Evolutionary conservation across 106 monocot species (phyloP).

Genomic region (Gastrodia elata): DNA sequence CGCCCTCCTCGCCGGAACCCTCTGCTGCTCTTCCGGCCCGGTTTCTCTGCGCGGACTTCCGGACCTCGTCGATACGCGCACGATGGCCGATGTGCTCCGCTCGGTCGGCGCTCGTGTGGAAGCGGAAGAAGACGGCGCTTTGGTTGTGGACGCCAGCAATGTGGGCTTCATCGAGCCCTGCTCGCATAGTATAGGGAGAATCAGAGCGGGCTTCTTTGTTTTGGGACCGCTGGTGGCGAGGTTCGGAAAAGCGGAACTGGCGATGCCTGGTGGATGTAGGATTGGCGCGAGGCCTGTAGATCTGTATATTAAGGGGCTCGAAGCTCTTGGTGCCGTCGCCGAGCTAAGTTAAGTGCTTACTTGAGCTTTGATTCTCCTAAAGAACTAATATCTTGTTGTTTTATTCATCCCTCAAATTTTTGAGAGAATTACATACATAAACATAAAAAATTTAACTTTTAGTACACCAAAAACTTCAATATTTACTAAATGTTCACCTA

Average conservation of each 20-base stretch:
- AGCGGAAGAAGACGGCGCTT: conserved; percentile 7
- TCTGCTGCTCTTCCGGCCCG: conserved; percentile 35
- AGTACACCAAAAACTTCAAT: no score
- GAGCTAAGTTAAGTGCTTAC: conserved; percentile 22
- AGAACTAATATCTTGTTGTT: not conserved
- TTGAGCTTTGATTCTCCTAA: not conserved
- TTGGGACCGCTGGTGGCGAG: conserved; percentile 40
- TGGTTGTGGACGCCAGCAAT: conserved; percentile 22
- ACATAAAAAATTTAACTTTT: no score
- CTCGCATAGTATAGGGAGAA: conserved; percentile 21
- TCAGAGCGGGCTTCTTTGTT: conserved; percentile 43
- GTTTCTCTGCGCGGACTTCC: conserved; percentile 29
- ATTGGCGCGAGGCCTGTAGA: conserved; percentile 44
- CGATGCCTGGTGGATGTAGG: conserved; percentile 32
- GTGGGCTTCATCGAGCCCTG: conserved; percentile 20
- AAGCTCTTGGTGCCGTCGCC: conserved; percentile 27
- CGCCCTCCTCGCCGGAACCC: conserved; percentile 38
- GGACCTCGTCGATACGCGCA: conserved; percentile 22
- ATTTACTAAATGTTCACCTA: no score
- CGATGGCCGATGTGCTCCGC: conserved; percentile 28
- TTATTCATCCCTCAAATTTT: no score
- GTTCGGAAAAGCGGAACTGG: conserved; percentile 41
- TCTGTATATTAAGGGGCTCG: conserved; percentile 28
- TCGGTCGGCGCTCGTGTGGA: conserved; percentile 30
- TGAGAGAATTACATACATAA: no score